Conservation (phyloP, 257 asterid species). For the Datura wrightii region DNA sequence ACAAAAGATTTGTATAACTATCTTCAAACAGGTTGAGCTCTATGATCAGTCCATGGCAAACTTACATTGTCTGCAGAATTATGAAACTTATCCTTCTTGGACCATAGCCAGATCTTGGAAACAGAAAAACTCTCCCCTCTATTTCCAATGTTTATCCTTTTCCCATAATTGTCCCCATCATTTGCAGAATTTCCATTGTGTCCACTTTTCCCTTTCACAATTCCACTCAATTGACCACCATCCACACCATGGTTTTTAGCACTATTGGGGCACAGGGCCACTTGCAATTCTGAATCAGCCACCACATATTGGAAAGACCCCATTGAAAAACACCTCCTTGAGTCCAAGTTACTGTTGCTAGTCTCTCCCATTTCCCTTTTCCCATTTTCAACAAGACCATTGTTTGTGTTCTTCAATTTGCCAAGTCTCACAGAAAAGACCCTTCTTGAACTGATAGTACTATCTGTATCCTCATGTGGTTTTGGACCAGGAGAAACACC, state of each 20-base stretch:
- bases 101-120: conserved; percentile 97
- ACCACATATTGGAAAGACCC: conserved; percentile 96
- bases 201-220: conserved; percentile 49
- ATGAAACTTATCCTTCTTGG: conserved; percentile 75
- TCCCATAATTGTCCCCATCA: conserved; percentile 61
- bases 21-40: conserved; percentile 31
- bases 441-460: conserved; percentile 60
- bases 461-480: conserved; percentile 42
- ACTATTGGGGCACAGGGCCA: conserved; percentile 57
- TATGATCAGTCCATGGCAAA: conserved; percentile 49
- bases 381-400: conserved; percentile 33
- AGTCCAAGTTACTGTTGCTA: conserved; percentile 72
- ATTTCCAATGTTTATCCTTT: conserved; percentile 71
- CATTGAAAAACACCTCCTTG: conserved; percentile 94
- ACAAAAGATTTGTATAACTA: conserved; percentile 26
- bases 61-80: conserved; percentile 48
- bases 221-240: conserved; percentile 34
- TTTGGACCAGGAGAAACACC: conserved; percentile 40
- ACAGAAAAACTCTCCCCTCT: conserved; percentile 97
- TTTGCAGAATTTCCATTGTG: conserved; percentile 56
- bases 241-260: conserved; percentile 39
- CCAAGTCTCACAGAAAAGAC: conserved; percentile 93
- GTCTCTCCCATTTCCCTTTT: conserved; percentile 72
- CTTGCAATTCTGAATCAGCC: conserved; percentile 82
- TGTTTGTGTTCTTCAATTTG: conserved; percentile 55